Evolutionary conservation across 371 early-diverging fungal genomes (phyloP), one percentile per base, ranked within the genome.

Genomic region (Rhizomucor miehei): DNA sequence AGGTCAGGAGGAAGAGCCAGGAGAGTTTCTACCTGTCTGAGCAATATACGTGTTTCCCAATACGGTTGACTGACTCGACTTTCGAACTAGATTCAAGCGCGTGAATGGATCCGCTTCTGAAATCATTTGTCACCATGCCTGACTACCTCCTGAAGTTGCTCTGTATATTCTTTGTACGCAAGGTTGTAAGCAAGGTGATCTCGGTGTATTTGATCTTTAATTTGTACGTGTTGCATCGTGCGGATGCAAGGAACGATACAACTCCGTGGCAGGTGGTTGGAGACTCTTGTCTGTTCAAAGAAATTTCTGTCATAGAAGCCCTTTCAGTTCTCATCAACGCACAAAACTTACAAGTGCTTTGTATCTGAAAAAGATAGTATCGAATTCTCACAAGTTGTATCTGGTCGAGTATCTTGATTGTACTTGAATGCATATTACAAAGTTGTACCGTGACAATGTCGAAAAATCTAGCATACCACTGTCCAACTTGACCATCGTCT

Each of bases 31-130:
- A 55, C 46, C 29, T 48, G 36, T 25, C 24, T 24, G 1, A 55
- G 17, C 20, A 55, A 38, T 4, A 55, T 10, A 8, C 55, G 48
- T 24, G 40, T 24, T 55, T 55, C 55, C 47, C 47, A 48, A 48
- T 44, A 48, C 35, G 55, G 39, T 29, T 44, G 44, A 12, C 20
- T 37, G 16, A 47, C 11, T 25, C 37, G 6, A 34, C 48, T 37
- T 48, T 40, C 41, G 6, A 41, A 14, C 41, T 41, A 41, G 6
- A 19, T 14, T 16, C 16, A 41, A 19, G 41, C 12, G 4, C 3
- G 19, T 19, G 19, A 41, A 4, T 12, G 16, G 14, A 12, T 14
- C 14, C 12, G 16, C 14, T 41, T 14, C 6, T 11, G 41, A 38
- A 38, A 38, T 9, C 10, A 38, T 38, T 10, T 41, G 14, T 4